Percentiles rank a stretch among this genome's conserved stretches.
phyloP scores from a whole-genome alignment of 495 filamentous ascomycete genomes.

The Penicillium coprophilum region DNA sequence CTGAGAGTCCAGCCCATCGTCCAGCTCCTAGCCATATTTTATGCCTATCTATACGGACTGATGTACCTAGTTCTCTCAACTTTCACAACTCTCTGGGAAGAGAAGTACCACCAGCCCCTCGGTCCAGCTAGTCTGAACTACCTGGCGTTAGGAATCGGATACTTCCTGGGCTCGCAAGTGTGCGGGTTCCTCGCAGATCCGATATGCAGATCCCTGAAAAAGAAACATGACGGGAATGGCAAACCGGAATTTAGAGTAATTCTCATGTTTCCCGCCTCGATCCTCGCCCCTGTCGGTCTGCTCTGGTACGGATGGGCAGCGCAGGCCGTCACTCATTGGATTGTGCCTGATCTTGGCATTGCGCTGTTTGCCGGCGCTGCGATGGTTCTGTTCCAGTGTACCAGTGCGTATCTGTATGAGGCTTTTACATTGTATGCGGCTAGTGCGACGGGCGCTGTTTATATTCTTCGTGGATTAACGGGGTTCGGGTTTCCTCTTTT shows the following conservation, averaged over 20 bases:
- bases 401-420: slow-evolving; percentile 65
- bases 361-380: slow-evolving; percentile 51
- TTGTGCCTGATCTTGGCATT: slow-evolving; percentile 61
- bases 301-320: slow-evolving; percentile 65
- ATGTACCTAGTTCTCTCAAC: slow-evolving; percentile 61
- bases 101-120: slow-evolving; percentile 49
- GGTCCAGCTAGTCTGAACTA: slow-evolving; percentile 59
- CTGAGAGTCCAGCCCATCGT: slow-evolving; percentile 52
- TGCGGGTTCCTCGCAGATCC: slow-evolving; percentile 31
- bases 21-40: slow-evolving; percentile 50
- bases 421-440: slow-evolving; percentile 64
- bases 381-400: slow-evolving; percentile 60
- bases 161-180: slow-evolving; percentile 57
- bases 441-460: slow-evolving; percentile 60
- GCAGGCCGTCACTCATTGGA: slow-evolving; percentile 56
- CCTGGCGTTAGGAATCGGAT: slow-evolving; percentile 58
- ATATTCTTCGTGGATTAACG: slow-evolving; percentile 57
- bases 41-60: slow-evolving; percentile 60
- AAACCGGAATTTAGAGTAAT: slow-evolving; percentile 61
- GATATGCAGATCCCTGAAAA: slow-evolving; percentile 1
- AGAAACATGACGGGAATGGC: not conserved
- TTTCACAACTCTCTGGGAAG: slow-evolving; percentile 44
- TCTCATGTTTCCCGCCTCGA: slow-evolving; percentile 54
- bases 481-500: slow-evolving; percentile 70
- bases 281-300: slow-evolving; percentile 58